These are phyloP conservation scores for Sechiopsis laciniata DNA, from an alignment of 306 rosid genomes.

Conservation along the genomic window DNA sequence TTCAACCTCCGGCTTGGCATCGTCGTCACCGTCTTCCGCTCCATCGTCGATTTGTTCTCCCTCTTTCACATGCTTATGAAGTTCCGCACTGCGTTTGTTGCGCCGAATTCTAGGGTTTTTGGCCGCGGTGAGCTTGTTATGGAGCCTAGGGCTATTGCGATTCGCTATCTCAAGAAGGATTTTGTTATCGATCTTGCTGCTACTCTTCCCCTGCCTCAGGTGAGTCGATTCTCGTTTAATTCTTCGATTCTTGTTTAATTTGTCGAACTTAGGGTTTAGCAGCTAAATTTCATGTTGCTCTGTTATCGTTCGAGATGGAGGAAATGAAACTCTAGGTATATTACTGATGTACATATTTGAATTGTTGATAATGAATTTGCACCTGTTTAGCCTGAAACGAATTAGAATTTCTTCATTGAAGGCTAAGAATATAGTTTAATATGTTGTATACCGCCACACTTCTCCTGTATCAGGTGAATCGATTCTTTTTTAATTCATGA, in stretches of 20 bases:
- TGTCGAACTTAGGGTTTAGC: too few relatives aligned
- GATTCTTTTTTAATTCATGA: not conserved
- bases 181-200: conserved; percentile 68
- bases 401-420: too few relatives aligned
- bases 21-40: conserved; percentile 52
- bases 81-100: conserved; percentile 54
- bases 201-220: conserved; percentile 59
- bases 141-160: conserved; percentile 51
- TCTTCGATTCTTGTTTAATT: too few relatives aligned
- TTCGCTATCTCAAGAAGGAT: conserved; percentile 47
- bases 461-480: conserved; percentile 38
- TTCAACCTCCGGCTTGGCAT: conserved; percentile 45
- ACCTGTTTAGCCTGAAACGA: too few relatives aligned
- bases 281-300: too few relatives aligned
- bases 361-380: too few relatives aligned
- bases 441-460: too few relatives aligned
- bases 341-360: too few relatives aligned
- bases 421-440: too few relatives aligned
- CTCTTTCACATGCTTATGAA: conserved; percentile 54
- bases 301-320: too few relatives aligned
- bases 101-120: conserved; percentile 47
- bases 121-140: conserved; percentile 65
- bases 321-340: too few relatives aligned
- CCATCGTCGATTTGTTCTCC: conserved; percentile 63
- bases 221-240: too few relatives aligned